A percentile compares a stretch with the other conserved stretches of the same genome.
Conservation (phyloP, 371 early-diverging fungal species). For the Blakeslea trispora region DNA sequence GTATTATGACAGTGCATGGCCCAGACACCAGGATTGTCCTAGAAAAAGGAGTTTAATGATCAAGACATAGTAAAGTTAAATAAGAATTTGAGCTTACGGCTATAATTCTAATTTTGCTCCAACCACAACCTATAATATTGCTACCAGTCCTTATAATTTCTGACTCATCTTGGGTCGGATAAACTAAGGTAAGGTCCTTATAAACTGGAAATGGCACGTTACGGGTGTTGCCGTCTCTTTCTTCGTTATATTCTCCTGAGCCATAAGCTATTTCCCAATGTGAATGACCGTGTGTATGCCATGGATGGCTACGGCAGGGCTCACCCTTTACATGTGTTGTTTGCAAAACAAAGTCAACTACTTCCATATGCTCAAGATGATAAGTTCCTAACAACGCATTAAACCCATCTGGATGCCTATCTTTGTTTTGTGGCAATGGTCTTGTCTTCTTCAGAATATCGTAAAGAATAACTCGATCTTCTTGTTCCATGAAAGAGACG, state of each 20-base stretch:
- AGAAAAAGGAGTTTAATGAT: not conserved
- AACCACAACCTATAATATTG: conserved; percentile 39
- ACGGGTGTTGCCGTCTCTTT: conserved; percentile 23
- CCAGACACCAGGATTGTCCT: conserved; percentile 53
- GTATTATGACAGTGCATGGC: conserved; percentile 49
- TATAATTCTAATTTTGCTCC: conserved; percentile 43
- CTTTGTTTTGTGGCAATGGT: not conserved
- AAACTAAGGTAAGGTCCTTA: conserved; percentile 42
- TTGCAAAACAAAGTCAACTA: conserved; percentile 46
- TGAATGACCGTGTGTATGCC: conserved; percentile 54
- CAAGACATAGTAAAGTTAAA: not conserved
- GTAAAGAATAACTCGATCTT: conserved; percentile 13
- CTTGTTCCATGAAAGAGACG: conserved; percentile 23
- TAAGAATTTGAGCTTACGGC: conserved; percentile 34
- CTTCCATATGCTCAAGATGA: conserved; percentile 36
- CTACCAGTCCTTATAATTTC: conserved; percentile 9
- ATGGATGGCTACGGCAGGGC: conserved; percentile 46
- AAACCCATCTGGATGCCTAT: conserved; percentile 22
- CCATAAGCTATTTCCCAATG: conserved; percentile 50
- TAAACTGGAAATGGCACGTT: conserved; percentile 28
- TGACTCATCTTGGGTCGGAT: conserved; percentile 29
- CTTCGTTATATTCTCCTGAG: conserved; percentile 41
- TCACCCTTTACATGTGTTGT: conserved; percentile 30
- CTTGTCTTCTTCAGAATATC: conserved; percentile 18
- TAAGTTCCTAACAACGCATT: conserved; percentile 41